phyloP scores from a whole-genome alignment of 305 asterid genomes.

The Caryopteris hybrid region DNA sequence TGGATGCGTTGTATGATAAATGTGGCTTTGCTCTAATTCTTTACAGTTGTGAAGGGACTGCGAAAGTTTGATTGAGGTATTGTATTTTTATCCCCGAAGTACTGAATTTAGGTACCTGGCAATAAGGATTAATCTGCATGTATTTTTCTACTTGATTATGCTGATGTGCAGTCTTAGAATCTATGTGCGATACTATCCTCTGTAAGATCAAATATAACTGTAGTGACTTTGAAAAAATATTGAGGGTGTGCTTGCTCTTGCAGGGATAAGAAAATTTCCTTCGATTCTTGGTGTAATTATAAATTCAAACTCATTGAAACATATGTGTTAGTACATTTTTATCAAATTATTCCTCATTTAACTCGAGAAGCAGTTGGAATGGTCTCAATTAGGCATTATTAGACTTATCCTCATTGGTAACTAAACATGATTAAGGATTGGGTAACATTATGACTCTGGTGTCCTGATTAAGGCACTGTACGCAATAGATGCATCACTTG shows the following conservation, averaged over 20 bases:
- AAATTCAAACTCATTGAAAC: neutral
- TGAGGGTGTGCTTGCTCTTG: neutral
- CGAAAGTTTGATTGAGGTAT: neutral
- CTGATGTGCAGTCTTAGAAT: neutral
- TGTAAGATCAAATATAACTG: neutral
- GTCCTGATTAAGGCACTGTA: neutral
- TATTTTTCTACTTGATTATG: neutral
- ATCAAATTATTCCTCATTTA: neutral
- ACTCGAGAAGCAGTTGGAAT: slow-evolving; percentile 1
- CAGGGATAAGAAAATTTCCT: neutral
- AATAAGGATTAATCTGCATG: neutral
- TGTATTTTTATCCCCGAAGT: neutral
- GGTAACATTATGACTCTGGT: neutral
- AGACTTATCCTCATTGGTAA: neutral
- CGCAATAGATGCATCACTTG: neutral
- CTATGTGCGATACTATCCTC: slow-evolving; percentile 7
- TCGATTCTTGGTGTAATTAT: neutral
- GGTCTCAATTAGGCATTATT: neutral
- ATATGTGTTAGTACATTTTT: too few species aligned
- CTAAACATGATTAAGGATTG: neutral
- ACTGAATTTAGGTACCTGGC: slow-evolving; percentile 5
- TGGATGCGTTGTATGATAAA: neutral
- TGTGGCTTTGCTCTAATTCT: neutral
- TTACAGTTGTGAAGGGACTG: neutral
- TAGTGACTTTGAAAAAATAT: neutral